These are phyloP conservation scores for Fusarium xyrophilum DNA, from an alignment of 2,329 filamentous ascomycete species.

Conservation along the genomic window DNA sequence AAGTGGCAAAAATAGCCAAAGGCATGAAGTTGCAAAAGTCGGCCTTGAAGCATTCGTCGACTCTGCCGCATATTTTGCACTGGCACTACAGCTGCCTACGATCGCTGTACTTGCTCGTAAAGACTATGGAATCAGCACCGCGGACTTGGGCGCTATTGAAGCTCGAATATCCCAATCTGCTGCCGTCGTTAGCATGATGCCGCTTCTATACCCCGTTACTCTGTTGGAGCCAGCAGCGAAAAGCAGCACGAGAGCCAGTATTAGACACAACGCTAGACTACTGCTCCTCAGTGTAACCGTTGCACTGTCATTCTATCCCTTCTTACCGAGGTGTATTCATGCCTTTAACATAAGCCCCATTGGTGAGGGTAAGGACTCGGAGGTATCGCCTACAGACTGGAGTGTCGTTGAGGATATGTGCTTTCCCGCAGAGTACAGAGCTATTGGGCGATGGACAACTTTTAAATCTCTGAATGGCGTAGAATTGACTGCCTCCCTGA, in stretches of 20 bases:
- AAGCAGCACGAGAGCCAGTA: not conserved
- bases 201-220: constrained; percentile 32
- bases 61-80: constrained; percentile 35
- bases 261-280: constrained; percentile 13
- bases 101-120: constrained; percentile 34
- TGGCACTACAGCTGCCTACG: constrained; percentile 32
- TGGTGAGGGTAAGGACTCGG: constrained; percentile 7
- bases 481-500: constrained; percentile 11
- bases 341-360: constrained; percentile 22
- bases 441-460: not conserved
- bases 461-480: constrained; percentile 9
- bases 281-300: constrained; percentile 14
- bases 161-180: constrained; percentile 31
- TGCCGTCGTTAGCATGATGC: constrained; percentile 34
- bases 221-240: constrained; percentile 12
- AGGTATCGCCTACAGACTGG: constrained; percentile 15
- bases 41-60: constrained; percentile 24
- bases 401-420: constrained; percentile 15
- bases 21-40: not conserved
- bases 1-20: not conserved
- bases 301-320: constrained; percentile 36
- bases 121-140: constrained; percentile 35
- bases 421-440: not conserved
- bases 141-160: constrained; percentile 35
- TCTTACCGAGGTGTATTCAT: constrained; percentile 38